phyloP scores from a whole-genome alignment of 1,284 basidiomycete genomes.

The Moesziomyces aphidis region DNA sequence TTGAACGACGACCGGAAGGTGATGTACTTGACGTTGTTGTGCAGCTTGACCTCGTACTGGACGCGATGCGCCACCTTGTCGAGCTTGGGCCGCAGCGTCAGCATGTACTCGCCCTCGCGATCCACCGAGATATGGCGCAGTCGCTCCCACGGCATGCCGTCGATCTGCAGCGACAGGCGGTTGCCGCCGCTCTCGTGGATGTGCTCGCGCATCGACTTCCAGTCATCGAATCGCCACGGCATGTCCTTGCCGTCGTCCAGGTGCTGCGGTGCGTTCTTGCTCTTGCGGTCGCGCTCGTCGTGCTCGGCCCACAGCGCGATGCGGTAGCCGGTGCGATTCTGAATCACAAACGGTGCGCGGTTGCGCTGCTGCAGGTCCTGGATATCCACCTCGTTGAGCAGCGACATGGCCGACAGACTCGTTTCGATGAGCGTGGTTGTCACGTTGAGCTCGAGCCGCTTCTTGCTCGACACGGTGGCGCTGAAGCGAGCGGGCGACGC shows the following conservation, averaged over 20 bases:
- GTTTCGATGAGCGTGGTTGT: conserved; percentile 92
- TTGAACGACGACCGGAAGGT: conserved; percentile 94
- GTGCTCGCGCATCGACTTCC: conserved; percentile 87
- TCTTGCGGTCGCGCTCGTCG: conserved; percentile 71
- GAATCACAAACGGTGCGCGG: conserved; percentile 91
- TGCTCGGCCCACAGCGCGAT: conserved; percentile 68
- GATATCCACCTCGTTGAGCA: conserved; percentile 76
- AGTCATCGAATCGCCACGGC: conserved; percentile 98
- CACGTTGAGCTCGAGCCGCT: conserved; percentile 92
- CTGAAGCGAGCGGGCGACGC: conserved; percentile 71
- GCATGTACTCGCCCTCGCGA: conserved; percentile 90
- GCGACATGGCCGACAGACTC: conserved; percentile 78
- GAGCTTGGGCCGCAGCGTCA: conserved; percentile 83
- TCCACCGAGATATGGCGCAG: conserved; percentile 91
- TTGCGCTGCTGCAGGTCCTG: conserved; percentile 70
- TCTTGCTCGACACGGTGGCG: conserved; percentile 79
- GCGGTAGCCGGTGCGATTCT: conserved; percentile 86
- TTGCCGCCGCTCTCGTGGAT: conserved; percentile 59
- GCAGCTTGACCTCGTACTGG: conserved; percentile 88
- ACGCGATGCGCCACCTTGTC: conserved; percentile 83
- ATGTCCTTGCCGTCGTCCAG: conserved; percentile 79
- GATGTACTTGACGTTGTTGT: conserved; percentile 94
- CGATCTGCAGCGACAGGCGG: conserved; percentile 73
- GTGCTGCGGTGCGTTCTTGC: conserved; percentile 62
- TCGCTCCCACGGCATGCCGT: conserved; percentile 91